These are phyloP conservation scores for Sugiyamaella floridensis DNA, from an alignment of 805 yeast genomes.

Conservation along the genomic window DNA sequence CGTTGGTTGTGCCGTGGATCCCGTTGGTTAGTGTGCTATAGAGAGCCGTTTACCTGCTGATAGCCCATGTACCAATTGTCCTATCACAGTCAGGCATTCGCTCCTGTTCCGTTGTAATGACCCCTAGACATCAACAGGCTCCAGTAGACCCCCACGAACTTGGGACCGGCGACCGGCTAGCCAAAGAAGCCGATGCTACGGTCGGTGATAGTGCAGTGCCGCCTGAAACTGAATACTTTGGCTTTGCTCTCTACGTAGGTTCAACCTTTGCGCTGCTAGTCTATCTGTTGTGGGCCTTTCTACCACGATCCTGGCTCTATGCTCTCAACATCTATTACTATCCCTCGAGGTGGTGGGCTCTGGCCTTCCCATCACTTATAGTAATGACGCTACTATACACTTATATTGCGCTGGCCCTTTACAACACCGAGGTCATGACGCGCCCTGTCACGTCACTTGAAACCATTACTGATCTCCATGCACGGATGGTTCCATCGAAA, in stretches of 20 bases:
- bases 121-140: too few species aligned
- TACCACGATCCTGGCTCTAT: conserved; percentile 55
- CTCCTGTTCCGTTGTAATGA: too few species aligned
- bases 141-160: conserved; percentile 1
- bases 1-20: too few species aligned
- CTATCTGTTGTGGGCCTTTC: conserved; percentile 67
- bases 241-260: conserved; percentile 75
- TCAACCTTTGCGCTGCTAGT: conserved; percentile 48
- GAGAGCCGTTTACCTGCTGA: too few species aligned
- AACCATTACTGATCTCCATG: conserved; percentile 64
- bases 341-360: conserved; percentile 90
- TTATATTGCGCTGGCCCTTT: conserved; percentile 62
- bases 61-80: too few species aligned
- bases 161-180: conserved; percentile 25
- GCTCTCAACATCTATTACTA: conserved; percentile 55
- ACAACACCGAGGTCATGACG: conserved; percentile 72
- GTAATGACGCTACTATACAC: conserved; percentile 65
- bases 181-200: conserved; percentile 32
- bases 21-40: too few species aligned
- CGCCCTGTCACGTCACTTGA: conserved; percentile 50
- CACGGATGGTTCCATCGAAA: conserved; percentile 34
- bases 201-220: conserved; percentile 34
- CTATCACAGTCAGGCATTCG: too few species aligned
- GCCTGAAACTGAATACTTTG: conserved; percentile 64
- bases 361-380: conserved; percentile 65